Conservation (phyloP, 164 flowering plant species). For the Stephania yunnanensis region DNA sequence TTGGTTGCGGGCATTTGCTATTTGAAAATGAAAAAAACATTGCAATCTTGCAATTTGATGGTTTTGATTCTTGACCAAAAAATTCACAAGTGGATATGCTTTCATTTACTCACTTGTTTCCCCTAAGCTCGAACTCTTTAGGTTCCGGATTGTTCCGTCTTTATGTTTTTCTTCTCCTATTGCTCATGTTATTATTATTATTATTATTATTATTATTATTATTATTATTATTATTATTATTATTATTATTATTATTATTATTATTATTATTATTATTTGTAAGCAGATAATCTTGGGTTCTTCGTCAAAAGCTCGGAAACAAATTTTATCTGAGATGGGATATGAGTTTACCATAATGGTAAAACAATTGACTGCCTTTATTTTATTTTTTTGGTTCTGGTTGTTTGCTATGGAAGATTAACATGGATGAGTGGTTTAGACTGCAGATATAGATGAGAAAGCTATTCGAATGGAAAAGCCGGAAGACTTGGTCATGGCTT, state of each 20-base stretch:
- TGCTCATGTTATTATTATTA: no score
- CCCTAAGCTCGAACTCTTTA: background rate
- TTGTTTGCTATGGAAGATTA: background rate
- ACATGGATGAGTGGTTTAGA: constrained; percentile 30
- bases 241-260: no score
- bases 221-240: no score
- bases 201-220: no score
- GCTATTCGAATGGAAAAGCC: constrained; percentile 68
- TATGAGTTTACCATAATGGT: constrained; percentile 74
- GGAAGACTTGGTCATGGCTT: constrained; percentile 85
- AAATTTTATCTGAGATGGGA: constrained; percentile 83
- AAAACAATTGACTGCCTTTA: constrained; percentile 7
- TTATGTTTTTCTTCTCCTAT: background rate
- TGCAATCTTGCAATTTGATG: no score
- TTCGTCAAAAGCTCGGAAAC: constrained; percentile 59
- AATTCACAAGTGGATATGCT: no score
- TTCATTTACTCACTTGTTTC: no score
- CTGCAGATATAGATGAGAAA: constrained; percentile 95
- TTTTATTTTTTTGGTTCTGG: background rate
- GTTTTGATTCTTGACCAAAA: no score
- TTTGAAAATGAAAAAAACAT: no score
- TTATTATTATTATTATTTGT: no score
- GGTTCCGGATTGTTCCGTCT: background rate
- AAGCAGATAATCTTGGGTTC: constrained; percentile 60
- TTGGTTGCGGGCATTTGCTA: no score